These are phyloP conservation scores for Cyclocybe aegerita DNA, from an alignment of 768 basidiomycete species.

Conservation along the genomic window DNA sequence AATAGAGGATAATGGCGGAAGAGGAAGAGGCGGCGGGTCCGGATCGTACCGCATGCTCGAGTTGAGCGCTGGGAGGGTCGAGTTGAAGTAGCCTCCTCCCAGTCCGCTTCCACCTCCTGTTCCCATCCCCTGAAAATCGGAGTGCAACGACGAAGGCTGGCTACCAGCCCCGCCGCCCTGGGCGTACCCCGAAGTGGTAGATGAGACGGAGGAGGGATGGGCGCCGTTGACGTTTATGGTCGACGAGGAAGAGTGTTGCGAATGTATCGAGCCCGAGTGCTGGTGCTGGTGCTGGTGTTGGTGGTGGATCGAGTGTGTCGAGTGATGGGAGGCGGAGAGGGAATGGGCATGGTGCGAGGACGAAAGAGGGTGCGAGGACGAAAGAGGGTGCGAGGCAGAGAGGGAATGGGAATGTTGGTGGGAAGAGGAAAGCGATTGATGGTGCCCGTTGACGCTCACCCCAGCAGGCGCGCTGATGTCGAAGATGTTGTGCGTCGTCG, in stretches of 20 bases:
- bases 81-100: conserved; percentile 40
- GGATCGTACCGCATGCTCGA: conserved; percentile 52
- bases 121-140: conserved; percentile 15
- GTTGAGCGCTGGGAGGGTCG: conserved; percentile 50
- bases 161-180: too few relatives aligned
- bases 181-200: conserved; percentile 28
- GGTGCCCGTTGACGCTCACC: not conserved
- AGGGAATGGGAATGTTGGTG: not conserved
- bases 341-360: not conserved
- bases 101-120: too few relatives aligned
- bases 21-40: conserved; percentile 27
- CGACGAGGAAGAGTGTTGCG: too few relatives aligned
- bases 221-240: not conserved
- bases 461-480: conserved; percentile 27
- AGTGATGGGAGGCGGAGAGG: not conserved
- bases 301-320: not conserved
- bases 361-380: too few relatives aligned
- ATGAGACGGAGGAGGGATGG: conserved; percentile 17
- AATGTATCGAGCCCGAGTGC: conserved; percentile 3
- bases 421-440: not conserved
- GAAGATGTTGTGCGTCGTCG: conserved; percentile 35
- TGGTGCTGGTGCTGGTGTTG: not conserved
- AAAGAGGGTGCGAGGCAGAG: too few relatives aligned
- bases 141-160: conserved; percentile 13
- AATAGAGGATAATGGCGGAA: too few relatives aligned